These are phyloP conservation scores for Suhomyces coccinellae DNA, from an alignment of 1,139 yeast species.

Conservation along the genomic window DNA sequence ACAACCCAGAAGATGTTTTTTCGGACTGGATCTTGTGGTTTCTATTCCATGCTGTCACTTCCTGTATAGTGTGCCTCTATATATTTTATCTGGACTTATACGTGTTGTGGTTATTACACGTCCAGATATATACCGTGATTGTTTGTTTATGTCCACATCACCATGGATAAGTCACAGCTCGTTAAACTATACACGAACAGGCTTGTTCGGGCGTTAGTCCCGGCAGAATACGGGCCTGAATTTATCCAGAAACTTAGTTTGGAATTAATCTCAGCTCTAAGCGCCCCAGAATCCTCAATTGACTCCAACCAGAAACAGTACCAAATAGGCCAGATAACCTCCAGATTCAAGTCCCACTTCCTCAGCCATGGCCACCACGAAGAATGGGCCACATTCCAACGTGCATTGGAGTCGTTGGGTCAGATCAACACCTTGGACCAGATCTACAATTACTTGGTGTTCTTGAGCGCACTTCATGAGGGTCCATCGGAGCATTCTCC, in stretches of 20 bases:
- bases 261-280: constrained; percentile 27
- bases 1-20: no score
- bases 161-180: constrained; percentile 35
- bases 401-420: constrained; percentile 31
- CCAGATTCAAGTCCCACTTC: constrained; percentile 30
- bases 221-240: constrained; percentile 41
- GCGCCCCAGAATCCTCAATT: constrained; percentile 11
- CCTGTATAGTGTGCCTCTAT: no score
- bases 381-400: constrained; percentile 38
- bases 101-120: no score
- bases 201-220: constrained; percentile 40
- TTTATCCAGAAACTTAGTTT: constrained; percentile 35
- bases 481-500: constrained; percentile 1
- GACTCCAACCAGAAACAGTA: constrained; percentile 13
- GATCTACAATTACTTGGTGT: constrained; percentile 39
- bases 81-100: no score
- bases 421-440: constrained; percentile 31
- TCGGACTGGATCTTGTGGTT: no score
- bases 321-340: constrained; percentile 21
- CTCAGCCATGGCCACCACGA: constrained; percentile 24
- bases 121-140: background rate
- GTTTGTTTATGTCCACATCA: constrained; percentile 7
- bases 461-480: constrained; percentile 23
- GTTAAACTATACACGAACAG: constrained; percentile 37
- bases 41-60: no score